Evolutionary conservation across 306 rosid species (phyloP).

Genomic region (Quercus rubra): DNA sequence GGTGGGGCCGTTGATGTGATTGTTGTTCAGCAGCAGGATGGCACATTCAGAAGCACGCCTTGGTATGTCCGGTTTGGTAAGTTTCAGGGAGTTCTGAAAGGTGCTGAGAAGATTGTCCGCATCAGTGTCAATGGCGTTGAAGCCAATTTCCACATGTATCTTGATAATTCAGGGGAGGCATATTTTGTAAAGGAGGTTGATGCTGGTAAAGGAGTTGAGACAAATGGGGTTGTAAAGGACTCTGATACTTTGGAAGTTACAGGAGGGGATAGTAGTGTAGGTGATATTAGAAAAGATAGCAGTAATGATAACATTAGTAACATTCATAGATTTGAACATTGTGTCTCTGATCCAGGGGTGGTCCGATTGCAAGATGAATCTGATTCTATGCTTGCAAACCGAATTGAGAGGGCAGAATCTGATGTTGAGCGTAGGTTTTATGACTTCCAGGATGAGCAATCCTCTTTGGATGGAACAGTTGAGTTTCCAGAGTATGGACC

Average conservation of each 20-base stretch:
- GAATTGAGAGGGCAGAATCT: conserved; percentile 50
- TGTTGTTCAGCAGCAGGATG: conserved; percentile 96
- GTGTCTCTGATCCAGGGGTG: conserved; percentile 60
- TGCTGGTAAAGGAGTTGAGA: conserved; percentile 36
- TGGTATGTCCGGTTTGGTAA: conserved; percentile 98
- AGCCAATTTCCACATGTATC: conserved; percentile 86
- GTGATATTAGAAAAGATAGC: conserved; percentile 23
- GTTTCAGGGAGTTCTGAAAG: conserved; percentile 95
- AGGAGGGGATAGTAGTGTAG: conserved; percentile 13
- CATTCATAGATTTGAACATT: conserved; percentile 53
- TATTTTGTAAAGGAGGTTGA: conserved; percentile 77
- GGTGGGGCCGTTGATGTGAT: conserved; percentile 98
- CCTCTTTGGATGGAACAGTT: conserved; percentile 61
- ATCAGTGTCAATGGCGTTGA: conserved; percentile 78
- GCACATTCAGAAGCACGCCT: conserved; percentile 82
- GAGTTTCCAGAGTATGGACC: conserved; percentile 63
- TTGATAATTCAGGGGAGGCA: conserved; percentile 94
- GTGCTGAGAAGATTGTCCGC: conserved; percentile 72
- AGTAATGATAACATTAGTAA: conserved; percentile 17
- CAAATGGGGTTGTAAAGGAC: conserved; percentile 33
- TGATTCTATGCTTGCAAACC: conserved; percentile 20
- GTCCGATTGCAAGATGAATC: conserved; percentile 38
- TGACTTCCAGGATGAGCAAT: conserved; percentile 63
- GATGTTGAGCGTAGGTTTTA: conserved; percentile 61
- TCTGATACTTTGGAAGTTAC: conserved; percentile 21